Conservation (phyloP, 2,329 filamentous ascomycete species). For the Tolypocladium nubicola region DNA sequence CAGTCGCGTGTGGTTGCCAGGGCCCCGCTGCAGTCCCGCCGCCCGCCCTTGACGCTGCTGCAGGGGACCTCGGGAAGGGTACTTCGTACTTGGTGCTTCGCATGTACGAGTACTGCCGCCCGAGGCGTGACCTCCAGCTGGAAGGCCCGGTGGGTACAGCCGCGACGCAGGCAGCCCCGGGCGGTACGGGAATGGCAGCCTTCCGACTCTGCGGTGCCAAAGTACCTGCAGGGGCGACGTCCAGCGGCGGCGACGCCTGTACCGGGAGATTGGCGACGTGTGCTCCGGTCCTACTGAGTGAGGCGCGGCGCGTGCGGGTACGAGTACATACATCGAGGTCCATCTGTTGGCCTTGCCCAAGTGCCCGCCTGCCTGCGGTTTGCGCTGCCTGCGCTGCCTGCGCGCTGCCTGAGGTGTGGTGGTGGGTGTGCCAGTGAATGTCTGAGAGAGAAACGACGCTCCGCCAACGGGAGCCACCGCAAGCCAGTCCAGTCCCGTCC, state of each 20-base stretch:
- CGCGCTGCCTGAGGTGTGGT: neutral
- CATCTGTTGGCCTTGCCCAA: neutral
- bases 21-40: neutral
- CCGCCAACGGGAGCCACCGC: conserved; percentile 13
- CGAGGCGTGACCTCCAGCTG: neutral
- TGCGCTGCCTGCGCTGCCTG: neutral
- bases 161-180: neutral
- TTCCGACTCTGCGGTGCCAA: neutral
- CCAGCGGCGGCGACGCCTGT: neutral
- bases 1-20: neutral
- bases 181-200: neutral
- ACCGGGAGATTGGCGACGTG: neutral
- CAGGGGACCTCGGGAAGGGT: neutral
- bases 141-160: neutral
- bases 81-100: neutral
- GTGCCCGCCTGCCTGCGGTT: neutral
- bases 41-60: neutral
- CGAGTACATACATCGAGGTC: neutral
- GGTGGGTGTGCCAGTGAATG: conserved; percentile 5
- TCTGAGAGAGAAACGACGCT: conserved; percentile 14
- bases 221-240: neutral
- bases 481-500: neutral
- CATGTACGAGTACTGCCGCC: neutral
- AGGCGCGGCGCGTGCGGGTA: neutral
- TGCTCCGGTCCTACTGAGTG: neutral